Conservation (phyloP, 2,329 filamentous ascomycete genomes). For the Cordyceps fumosorosea region DNA sequence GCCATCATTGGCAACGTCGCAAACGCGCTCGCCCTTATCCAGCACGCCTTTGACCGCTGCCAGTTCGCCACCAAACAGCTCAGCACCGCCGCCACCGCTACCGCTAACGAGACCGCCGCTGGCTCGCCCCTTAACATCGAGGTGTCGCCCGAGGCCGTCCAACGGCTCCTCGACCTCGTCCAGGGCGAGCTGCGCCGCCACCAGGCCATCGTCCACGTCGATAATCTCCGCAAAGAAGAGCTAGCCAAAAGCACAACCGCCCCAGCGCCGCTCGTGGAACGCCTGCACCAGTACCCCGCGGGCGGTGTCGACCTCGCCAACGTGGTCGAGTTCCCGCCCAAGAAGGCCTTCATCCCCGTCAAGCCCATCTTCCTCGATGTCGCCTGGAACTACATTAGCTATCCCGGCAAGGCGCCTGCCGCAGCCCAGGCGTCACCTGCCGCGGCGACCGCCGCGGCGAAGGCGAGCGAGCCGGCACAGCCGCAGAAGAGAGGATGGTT, state of each 20-base stretch:
- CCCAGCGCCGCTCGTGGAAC: slow-evolving; percentile 59
- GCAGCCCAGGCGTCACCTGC: background rate
- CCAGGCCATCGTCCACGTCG: slow-evolving; percentile 79
- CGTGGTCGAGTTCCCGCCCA: slow-evolving; percentile 81
- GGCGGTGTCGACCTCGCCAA: slow-evolving; percentile 68
- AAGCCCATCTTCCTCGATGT: slow-evolving; percentile 96
- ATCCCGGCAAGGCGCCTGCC: slow-evolving; percentile 56
- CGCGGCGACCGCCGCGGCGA: slow-evolving; percentile 16
- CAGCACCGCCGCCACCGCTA: slow-evolving; percentile 25
- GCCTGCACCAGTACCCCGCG: slow-evolving; percentile 67
- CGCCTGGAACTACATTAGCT: slow-evolving; percentile 96
- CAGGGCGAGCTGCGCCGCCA: slow-evolving; percentile 69
- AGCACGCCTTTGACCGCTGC: slow-evolving; percentile 61
- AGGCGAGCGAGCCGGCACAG: slow-evolving; percentile 28
- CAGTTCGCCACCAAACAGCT: slow-evolving; percentile 42
- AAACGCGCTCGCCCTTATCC: slow-evolving; percentile 80
- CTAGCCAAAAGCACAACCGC: slow-evolving; percentile 30
- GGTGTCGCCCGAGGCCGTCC: slow-evolving; percentile 52
- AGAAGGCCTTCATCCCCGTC: slow-evolving; percentile 73
- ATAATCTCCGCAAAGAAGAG: slow-evolving; percentile 51
- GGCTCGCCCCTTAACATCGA: slow-evolving; percentile 58
- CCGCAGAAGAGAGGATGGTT: slow-evolving; percentile 70
- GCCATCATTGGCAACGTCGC: slow-evolving; percentile 62
- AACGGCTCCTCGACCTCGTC: slow-evolving; percentile 56
- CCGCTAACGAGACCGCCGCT: slow-evolving; percentile 10